Evolutionary conservation across 2,329 filamentous ascomycete genomes (phyloP).

Genomic region (Apiospora aurea): DNA sequence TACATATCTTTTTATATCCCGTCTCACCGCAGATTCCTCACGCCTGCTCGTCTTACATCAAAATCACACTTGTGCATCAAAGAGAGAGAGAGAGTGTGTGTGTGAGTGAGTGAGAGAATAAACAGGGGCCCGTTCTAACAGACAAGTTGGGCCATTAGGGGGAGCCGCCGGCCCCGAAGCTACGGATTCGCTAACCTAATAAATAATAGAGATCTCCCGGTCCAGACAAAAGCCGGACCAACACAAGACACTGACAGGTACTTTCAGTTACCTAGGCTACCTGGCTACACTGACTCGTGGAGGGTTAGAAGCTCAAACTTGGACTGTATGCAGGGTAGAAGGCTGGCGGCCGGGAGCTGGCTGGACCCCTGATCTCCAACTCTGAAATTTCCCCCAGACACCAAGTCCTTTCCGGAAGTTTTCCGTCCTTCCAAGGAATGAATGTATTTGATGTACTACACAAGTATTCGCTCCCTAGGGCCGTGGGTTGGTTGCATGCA

Average conservation of each 20-base stretch:
- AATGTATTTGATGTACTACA: not conserved
- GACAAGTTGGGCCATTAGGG: not conserved
- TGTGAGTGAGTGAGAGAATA: too few relatives aligned
- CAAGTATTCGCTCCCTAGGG: not conserved
- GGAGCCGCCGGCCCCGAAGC: not conserved
- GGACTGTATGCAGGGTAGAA: not conserved
- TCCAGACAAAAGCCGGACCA: not conserved
- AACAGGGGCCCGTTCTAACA: not conserved
- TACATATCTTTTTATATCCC: conserved; percentile 3
- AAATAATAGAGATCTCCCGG: not conserved
- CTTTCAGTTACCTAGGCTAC: too few relatives aligned
- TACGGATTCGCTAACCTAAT: not conserved
- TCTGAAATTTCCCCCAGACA: not conserved
- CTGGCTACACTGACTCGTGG: not conserved
- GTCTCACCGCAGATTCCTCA: conserved; percentile 11
- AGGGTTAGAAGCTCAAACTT: not conserved
- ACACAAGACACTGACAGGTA: not conserved
- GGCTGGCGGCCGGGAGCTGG: not conserved
- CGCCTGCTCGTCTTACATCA: not conserved
- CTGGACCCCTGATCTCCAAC: not conserved
- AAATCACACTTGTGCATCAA: not conserved
- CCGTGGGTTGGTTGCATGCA: not conserved
- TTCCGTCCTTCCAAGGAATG: not conserved
- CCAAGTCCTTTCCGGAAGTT: not conserved
- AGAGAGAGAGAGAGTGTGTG: not conserved